phyloP scores from a whole-genome alignment of 2,329 filamentous ascomycete species.

The Ascochyta fabae region DNA sequence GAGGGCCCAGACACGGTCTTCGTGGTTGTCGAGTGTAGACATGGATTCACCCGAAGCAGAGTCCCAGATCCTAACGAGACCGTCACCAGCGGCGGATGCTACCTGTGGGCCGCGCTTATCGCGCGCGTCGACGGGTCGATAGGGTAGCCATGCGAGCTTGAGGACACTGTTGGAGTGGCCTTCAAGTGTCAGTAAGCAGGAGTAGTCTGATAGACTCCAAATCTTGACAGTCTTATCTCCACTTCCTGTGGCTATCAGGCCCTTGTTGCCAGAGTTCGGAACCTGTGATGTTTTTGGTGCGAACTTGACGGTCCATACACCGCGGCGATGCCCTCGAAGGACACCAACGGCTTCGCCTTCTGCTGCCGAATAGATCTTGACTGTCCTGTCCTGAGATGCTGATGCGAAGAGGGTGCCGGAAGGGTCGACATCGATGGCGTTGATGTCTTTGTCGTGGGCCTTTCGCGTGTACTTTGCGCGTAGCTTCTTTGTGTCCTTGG shows the following conservation, averaged over 20 bases:
- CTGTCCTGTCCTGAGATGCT: constrained; percentile 93
- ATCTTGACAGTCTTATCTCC: constrained; percentile 96
- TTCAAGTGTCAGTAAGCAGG: constrained; percentile 91
- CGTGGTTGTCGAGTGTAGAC: constrained; percentile 94
- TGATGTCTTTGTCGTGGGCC: constrained; percentile 98
- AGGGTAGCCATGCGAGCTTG: constrained; percentile 86
- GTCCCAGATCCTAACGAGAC: constrained; percentile 96
- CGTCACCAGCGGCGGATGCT: constrained; percentile 89
- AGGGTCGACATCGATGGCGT: constrained; percentile 83
- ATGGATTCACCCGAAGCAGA: constrained; percentile 82
- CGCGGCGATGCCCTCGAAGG: constrained; percentile 87
- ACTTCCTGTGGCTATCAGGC: constrained; percentile 85
- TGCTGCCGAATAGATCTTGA: constrained; percentile 94
- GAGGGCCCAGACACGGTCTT: constrained; percentile 92
- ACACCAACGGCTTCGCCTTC: constrained; percentile 92
- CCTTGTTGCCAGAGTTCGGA: constrained; percentile 68
- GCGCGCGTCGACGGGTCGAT: constrained; percentile 48
- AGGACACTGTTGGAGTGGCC: constrained; percentile 95
- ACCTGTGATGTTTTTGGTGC: constrained; percentile 76
- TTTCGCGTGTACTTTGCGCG: constrained; percentile 85
- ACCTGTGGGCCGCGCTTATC: constrained; percentile 71
- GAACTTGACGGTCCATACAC: constrained; percentile 95
- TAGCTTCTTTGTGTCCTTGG: constrained; percentile 58
- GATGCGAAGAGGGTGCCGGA: constrained; percentile 85
- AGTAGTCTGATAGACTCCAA: constrained; percentile 92